Evolutionary conservation across 257 asterid species (phyloP), one percentile per base, ranked within the genome.

Genomic region (Lithospermum erythrorhizon): DNA sequence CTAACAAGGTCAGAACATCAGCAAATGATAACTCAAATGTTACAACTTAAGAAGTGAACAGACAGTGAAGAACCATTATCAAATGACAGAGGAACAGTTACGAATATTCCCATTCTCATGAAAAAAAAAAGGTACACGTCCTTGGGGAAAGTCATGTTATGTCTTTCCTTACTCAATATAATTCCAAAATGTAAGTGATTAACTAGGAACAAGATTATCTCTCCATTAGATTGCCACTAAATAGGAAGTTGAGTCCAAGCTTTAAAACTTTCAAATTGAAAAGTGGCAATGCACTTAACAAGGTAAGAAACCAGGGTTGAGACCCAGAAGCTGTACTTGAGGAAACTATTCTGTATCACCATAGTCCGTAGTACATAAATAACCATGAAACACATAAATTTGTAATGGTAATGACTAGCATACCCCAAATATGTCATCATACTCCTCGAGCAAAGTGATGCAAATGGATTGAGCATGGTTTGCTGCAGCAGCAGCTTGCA

Each of bases 401-500:
- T 53, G 57, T 20, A 53, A 20, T 53, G 57, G 18, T 9, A 55
- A 22, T 56, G 11, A 56, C 30, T 56, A 56, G 25, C 83, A 65
- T 89, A 93, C 99, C 96, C 96, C 99, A 76, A 89, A 93, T 65
- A 93, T 73, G 65, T 62, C 85, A 24, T 81, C 76, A 59, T 89
- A 89, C 74, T 93, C 99, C 83, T 93, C 99, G 6, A 93, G 91
- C 68, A 93, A 81, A 52, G 86, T 81, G 71, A 93, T 93, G 65
- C 79, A 85, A 70, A 93, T 93, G 75, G 97, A 94, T 75, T 93
- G 99, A 69, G 99, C 99, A 76, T 89, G 96, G 78, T 93, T 93
- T 61, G 99, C 99, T 53, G 99, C 99, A 65, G 99, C 99, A 25
- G 99, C 99, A 57, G 99, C 99, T 77, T 88, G 97, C 78, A 93